Evolutionary conservation across 208 protist genomes (phyloP), one percentile per base, ranked within the genome.

Genomic region (Phytomonas sp.): DNA sequence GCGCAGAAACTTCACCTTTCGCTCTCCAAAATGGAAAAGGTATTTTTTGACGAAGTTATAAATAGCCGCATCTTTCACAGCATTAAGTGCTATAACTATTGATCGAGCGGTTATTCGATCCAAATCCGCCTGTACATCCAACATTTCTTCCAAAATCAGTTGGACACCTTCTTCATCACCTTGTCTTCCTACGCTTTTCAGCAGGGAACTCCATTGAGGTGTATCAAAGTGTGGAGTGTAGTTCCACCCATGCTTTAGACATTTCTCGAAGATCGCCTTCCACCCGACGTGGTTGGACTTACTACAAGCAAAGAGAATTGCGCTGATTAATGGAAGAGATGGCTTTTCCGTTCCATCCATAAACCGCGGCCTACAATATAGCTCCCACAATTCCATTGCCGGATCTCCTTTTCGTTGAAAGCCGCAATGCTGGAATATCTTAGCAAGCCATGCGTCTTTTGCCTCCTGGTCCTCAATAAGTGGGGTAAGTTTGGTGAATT

Each of bases 41-140:
- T 86, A 94, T 71, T 84, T 85, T 73, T 96, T 96, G 32, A 93
- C 69, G 70, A 86, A 93, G 67, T 93, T 91, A 76, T 96, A 96
- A 37, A 85, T 78, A 49, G 76, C 71, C 65, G 86, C 84, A 67
- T 91, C 79, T 32, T 68, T 81, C 29, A 96, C 79, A 14, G 83
- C 79, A 64, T 96, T 96, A 49, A 96, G 72, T 14, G 88, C 91
- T 70, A 91, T 81, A 19, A 93, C 82, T 31, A 93, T 66, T 30
- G 87, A 90, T 42, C 87, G 80, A 5, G 88, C 79, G 71, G 92
- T 83, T 19, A 96, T 77, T 60, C 86, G 88, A 78, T 94, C 88
- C 2, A 94, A 66, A 71, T 94, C 88, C 23, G 87, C 88, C 71
- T 96, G 86, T 37, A 94, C 88, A 63, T 94, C 88, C 23, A 91